Conservation (phyloP, 345 rosid genomes). For the Eutrema yunnanense region DNA sequence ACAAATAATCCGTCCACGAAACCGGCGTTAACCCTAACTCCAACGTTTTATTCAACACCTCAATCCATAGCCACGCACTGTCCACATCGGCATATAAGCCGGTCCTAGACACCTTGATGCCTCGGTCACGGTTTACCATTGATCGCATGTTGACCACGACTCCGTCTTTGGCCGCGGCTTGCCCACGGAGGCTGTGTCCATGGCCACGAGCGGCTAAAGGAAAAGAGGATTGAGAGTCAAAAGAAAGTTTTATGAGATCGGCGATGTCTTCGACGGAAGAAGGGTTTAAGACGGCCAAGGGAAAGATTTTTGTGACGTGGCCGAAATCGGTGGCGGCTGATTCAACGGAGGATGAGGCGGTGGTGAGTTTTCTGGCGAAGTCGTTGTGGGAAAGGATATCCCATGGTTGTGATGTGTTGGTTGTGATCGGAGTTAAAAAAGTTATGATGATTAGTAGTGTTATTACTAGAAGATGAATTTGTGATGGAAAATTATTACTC, state of each 20-base stretch:
- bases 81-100: conserved; percentile 58
- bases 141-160: conserved; percentile 71
- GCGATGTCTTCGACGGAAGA: conserved; percentile 48
- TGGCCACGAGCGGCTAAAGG: conserved; percentile 72
- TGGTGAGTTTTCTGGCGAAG: conserved; percentile 27
- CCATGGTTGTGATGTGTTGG: conserved; percentile 28
- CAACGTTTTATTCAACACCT: conserved; percentile 54
- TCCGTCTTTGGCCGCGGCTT: conserved; percentile 66
- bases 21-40: conserved; percentile 69
- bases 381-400: conserved; percentile 16
- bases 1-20: conserved; percentile 88
- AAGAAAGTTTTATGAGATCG: conserved; percentile 39
- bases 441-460: conserved; percentile 5
- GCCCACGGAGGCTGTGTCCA: conserved; percentile 71
- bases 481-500: conserved; percentile 7
- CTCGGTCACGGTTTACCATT: conserved; percentile 25
- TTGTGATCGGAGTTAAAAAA: conserved; percentile 23
- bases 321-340: conserved; percentile 64
- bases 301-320: conserved; percentile 40
- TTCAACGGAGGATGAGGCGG: conserved; percentile 19
- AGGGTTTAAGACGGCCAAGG: conserved; percentile 67
- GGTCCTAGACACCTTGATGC: conserved; percentile 25
- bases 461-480: background rate
- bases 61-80: conserved; percentile 69
- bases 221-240: conserved; percentile 22